Base-by-base conservation (phyloP, 2,329 filamentous ascomycete species). In the Juglanconis oblonga region DNA sequence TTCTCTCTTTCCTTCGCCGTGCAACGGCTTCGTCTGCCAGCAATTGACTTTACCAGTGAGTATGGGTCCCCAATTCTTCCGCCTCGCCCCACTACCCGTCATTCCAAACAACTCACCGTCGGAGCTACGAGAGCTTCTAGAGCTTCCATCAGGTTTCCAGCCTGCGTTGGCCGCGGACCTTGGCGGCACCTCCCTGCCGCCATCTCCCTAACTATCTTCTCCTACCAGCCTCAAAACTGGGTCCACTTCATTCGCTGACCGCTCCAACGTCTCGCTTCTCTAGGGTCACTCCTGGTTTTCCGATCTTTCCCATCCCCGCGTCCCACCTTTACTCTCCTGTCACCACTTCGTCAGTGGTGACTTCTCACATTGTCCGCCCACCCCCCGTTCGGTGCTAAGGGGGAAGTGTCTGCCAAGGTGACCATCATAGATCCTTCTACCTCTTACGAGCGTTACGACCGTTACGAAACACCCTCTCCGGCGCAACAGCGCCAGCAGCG, bases 371-470 rank as follows among this genome's bases (percentile, higher is more conserved):
- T 83, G 80, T 82, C 77, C 70, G 71, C 74, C 65, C 72, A 68
- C 68, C 69, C 68, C 62, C 65, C 66, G 66, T 70, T 67, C 66
- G 70, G 70, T 68, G 72, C 69, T 67, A 68, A 67, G 65, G 68
- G 69, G 49, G 55, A 56, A 68, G 66, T 66, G 66, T 72, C 73
- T 73, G 77, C 76, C 74, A 77, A 76, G 71, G 76, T 79, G 78
- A 76, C 77, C 67, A 74, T 71, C 70, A 72, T 71, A 72, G 74
- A 68, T 59, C 68, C 74, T 53, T 69, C 71, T 51, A 68, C 70
- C 66, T 71, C 71, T 81, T 70, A 82, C 77, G 81, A 83, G 80
- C 77, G 76, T 79, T 74, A 83, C 82, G 80, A 83, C 70, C 74
- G 68, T 74, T 71, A 83, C 79, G 79, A 79, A 69, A 73, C 74